Evolutionary conservation across 75 land plant genomes (phyloP).

Genomic region (Cryptomeria japonica): DNA sequence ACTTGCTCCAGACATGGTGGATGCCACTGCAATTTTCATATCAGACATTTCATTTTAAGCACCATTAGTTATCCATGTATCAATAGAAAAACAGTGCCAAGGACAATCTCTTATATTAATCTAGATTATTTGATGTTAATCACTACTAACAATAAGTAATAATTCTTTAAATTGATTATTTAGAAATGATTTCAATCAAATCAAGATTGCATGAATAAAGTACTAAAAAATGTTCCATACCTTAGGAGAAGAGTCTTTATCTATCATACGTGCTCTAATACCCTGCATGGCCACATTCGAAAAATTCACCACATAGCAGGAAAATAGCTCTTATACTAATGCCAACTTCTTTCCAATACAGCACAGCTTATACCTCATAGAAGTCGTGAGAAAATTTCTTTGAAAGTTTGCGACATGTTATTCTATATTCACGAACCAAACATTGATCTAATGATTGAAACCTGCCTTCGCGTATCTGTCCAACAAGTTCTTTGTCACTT

Average conservation of each 20-base stretch:
- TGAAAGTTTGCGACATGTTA: slow-evolving; percentile 63
- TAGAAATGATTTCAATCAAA: not conserved
- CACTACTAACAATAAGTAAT: not conserved
- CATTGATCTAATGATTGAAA: slow-evolving; percentile 75
- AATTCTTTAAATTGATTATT: not conserved
- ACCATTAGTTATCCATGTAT: not conserved
- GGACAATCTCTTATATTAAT: not conserved
- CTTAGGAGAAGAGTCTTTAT: slow-evolving; percentile 83
- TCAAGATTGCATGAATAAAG: not conserved
- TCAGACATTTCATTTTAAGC: not conserved
- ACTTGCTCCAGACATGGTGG: slow-evolving; percentile 71
- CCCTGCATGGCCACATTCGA: slow-evolving; percentile 46
- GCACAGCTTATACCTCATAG: slow-evolving; percentile 58
- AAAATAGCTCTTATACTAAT: not conserved
- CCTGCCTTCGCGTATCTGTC: slow-evolving; percentile 72
- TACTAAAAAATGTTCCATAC: slow-evolving; percentile 25
- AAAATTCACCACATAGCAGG: not conserved
- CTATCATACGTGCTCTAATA: slow-evolving; percentile 79
- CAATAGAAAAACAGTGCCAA: not conserved
- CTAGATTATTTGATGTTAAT: not conserved
- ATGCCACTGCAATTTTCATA: slow-evolving; percentile 64
- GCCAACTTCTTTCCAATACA: not conserved
- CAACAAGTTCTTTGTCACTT: slow-evolving; percentile 4
- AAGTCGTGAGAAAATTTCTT: slow-evolving; percentile 59
- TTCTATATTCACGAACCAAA: slow-evolving; percentile 78